These are phyloP conservation scores for Cyclaneusma minus DNA, from an alignment of 2,329 filamentous ascomycete genomes.

Conservation along the genomic window DNA sequence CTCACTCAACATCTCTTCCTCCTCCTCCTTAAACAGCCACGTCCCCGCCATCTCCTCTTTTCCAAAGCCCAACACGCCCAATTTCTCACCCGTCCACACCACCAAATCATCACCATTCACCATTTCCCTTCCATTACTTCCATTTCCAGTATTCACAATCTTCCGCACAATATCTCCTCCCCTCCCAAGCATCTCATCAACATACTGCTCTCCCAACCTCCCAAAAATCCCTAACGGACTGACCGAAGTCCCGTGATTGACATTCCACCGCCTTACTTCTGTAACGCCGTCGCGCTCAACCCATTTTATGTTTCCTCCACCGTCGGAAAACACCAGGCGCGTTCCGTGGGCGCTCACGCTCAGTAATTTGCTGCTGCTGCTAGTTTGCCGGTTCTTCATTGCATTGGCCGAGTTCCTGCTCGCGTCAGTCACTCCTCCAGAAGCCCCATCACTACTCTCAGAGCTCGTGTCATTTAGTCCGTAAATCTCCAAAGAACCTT, in stretches of 20 bases:
- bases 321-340: constrained; percentile 69
- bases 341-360: constrained; percentile 71
- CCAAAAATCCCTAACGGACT: constrained; percentile 33
- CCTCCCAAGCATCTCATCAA: constrained; percentile 25
- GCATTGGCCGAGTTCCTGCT: constrained; percentile 28
- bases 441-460: constrained; percentile 13
- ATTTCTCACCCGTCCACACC: constrained; percentile 75
- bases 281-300: constrained; percentile 69
- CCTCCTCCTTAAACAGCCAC: constrained; percentile 21
- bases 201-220: constrained; percentile 22
- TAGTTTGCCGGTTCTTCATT: constrained; percentile 71
- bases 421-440: constrained; percentile 7
- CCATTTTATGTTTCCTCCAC: constrained; percentile 76
- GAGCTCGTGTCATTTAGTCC: constrained; percentile 29
- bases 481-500: constrained; percentile 83
- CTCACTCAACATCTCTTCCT: constrained; percentile 33
- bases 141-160: constrained; percentile 35
- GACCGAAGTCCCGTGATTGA: constrained; percentile 36
- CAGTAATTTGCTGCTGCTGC: constrained; percentile 65
- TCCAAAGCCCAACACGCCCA: constrained; percentile 58
- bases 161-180: constrained; percentile 67
- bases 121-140: constrained; percentile 17
- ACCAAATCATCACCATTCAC: constrained; percentile 53
- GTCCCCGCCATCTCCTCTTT: constrained; percentile 23
- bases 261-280: constrained; percentile 36